Percentiles rank a stretch among this genome's conserved stretches.
Evolutionary conservation across 148 eudicot species (phyloP).

Genomic region (Fallopia convolvulus): DNA sequence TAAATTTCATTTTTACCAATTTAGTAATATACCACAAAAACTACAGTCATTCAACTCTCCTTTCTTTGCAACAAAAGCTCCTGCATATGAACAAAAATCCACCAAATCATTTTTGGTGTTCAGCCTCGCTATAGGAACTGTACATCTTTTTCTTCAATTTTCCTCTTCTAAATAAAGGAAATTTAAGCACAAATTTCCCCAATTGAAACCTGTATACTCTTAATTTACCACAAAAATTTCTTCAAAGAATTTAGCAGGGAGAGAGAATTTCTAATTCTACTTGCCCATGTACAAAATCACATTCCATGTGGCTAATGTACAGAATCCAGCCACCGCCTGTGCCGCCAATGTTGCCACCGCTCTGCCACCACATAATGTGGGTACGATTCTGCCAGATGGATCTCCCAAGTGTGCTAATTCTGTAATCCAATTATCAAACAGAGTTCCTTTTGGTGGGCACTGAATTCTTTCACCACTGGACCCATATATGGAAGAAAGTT

Average conservation of each 20-base stretch:
- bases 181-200: not conserved
- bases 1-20: not conserved
- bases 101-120: not conserved
- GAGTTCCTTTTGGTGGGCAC: not conserved
- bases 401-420: not conserved
- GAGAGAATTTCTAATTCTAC: not conserved
- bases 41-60: not conserved
- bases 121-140: not conserved
- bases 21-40: not conserved
- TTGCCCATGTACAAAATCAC: not conserved
- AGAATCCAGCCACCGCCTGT: not conserved
- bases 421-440: not conserved
- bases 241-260: not conserved
- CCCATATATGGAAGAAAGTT: not conserved
- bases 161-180: not conserved
- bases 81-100: not conserved
- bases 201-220: not conserved
- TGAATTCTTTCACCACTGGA: not conserved
- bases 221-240: slow-evolving; percentile 1
- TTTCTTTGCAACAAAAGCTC: not conserved
- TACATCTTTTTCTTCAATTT: not conserved
- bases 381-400: not conserved
- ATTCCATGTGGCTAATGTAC: not conserved
- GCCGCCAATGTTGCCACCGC: not conserved
- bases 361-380: not conserved